A percentile compares a stretch with the other conserved stretches of the same genome.
These are phyloP conservation scores for Babesia ovis DNA, from an alignment of 169 alveolate species.

Conservation along the genomic window DNA sequence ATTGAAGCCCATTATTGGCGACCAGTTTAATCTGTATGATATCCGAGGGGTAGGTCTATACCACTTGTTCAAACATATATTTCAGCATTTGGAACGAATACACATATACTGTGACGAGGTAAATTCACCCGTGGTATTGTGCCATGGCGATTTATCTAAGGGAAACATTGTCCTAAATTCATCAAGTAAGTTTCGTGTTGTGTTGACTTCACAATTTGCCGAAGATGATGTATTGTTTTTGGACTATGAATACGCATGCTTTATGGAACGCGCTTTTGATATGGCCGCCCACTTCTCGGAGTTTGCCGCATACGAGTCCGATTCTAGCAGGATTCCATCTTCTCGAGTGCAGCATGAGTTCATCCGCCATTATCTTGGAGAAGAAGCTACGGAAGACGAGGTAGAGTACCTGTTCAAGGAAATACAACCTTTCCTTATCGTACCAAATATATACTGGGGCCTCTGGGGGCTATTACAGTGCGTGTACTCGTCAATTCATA, in stretches of 20 bases:
- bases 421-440: conserved; percentile 72
- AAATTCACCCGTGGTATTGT: conserved; percentile 75
- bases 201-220: not conserved
- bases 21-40: conserved; percentile 22
- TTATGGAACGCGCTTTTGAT: conserved; percentile 78
- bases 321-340: conserved; percentile 59
- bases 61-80: not conserved
- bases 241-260: conserved; percentile 76
- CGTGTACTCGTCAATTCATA: conserved; percentile 64
- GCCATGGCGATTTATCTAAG: conserved; percentile 73
- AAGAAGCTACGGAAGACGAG: not conserved
- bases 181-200: conserved; percentile 17
- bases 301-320: conserved; percentile 66
- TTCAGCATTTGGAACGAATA: conserved; percentile 47
- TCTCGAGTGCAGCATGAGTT: conserved; percentile 57
- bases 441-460: conserved; percentile 74
- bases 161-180: conserved; percentile 67
- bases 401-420: conserved; percentile 39
- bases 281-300: conserved; percentile 76
- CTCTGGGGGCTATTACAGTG: conserved; percentile 74
- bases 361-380: conserved; percentile 30
- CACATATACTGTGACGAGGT: conserved; percentile 58
- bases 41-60: conserved; percentile 24
- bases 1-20: conserved; percentile 5
- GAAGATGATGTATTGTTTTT: conserved; percentile 60